Evolutionary conservation across 2,329 filamentous ascomycete genomes (phyloP), one percentile per base, ranked within the genome.

Genomic region (Fusarium acutatum): DNA sequence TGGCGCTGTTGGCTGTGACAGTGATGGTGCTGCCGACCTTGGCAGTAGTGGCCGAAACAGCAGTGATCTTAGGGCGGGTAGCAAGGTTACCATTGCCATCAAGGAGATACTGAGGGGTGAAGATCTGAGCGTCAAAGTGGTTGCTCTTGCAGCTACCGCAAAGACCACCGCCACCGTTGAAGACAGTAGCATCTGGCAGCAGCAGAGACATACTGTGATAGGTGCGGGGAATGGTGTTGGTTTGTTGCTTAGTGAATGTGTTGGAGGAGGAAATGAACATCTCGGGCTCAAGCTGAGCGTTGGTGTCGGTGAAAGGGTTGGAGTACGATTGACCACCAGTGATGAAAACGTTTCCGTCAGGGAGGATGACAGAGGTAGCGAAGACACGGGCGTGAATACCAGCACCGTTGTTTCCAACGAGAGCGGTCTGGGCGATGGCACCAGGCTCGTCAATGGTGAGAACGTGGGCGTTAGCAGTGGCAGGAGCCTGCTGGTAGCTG

Each of bases 311-410:
- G 47, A 74, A 74, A 13, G 71, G 71, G 18, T 62, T 32, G 22
- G 62, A 71, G 41, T 69, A 52, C 4, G 52, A 35, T 38, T 69
- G 74, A 3, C 87, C 87, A 15, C 86, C 87, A 0, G 81, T 81
- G 44, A 88, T 81, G 50, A 88, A 82, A 7, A 87, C 82, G 7
- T 80, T 82, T 14, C 87, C 87, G 58, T 87, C 82, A 0, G 87
- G 87, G 1, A 88, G 83, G 3, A 87, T 81, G n/a, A 87, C 84
- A 3, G 82, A 80, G 34, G 83, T 86, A 58, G 83, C 82, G 70
- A 86, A 88, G 18, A 81, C 81, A 40, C 86, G 84, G 6, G 78
- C 32, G 14, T 69, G 57, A 13, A 58, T 40, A 7, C 78, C 66
- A 26, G 50, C 43, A 1, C 69, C 69, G 9, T 61, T 65, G 28